Evolutionary conservation across 2,329 filamentous ascomycete species (phyloP).

Genomic region (Lecanoromycetidae sp.): DNA sequence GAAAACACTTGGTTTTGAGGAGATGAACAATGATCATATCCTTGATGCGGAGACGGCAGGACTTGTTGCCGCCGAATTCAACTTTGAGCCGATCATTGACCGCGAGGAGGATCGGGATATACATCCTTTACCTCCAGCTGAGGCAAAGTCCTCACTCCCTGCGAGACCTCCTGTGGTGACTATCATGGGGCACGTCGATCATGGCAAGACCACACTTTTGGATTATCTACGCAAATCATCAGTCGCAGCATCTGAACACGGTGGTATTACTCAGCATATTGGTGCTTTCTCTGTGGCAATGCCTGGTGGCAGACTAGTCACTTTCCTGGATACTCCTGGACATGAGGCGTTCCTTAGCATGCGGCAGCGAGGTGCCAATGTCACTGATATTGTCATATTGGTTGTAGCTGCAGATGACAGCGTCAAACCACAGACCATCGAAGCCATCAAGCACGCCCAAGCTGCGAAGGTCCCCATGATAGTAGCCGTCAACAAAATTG

Average conservation of each 20-base stretch:
- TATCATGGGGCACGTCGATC: conserved; percentile 98
- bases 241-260: conserved; percentile 80
- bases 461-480: conserved; percentile 85
- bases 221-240: conserved; percentile 91
- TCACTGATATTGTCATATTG: conserved; percentile 91
- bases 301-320: conserved; percentile 77
- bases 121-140: conserved; percentile 52
- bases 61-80: conserved; percentile 82
- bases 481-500: conserved; percentile 94
- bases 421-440: conserved; percentile 92
- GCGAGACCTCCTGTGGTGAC: conserved; percentile 83
- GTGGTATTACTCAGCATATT: conserved; percentile 96
- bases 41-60: conserved; percentile 84
- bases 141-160: conserved; percentile 57
- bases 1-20: conserved; percentile 78
- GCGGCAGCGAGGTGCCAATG: conserved; percentile 87
- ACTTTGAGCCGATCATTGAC: conserved; percentile 73
- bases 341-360: conserved; percentile 93
- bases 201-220: conserved; percentile 92
- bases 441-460: conserved; percentile 88
- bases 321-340: conserved; percentile 91
- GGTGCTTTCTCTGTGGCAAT: conserved; percentile 90
- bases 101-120: conserved; percentile 57
- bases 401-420: conserved; percentile 96
- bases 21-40: conserved; percentile 68